Evolutionary conservation across 2,329 filamentous ascomycete species (phyloP), one percentile per base, ranked within the genome.

Genomic region (Byssoonygena ceratinophila): DNA sequence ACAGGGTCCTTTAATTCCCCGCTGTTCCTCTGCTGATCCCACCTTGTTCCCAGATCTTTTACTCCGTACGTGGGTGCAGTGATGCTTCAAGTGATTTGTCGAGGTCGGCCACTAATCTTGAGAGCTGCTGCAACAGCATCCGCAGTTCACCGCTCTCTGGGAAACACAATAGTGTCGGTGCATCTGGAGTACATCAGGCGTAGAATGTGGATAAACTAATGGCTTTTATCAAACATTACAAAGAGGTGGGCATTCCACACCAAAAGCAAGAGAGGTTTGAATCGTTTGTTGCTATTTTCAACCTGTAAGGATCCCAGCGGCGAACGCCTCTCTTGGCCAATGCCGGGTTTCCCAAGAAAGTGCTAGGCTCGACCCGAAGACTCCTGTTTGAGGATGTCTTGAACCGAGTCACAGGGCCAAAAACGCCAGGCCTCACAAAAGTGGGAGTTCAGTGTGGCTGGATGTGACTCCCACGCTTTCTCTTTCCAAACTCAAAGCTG

Each of bases 381-480:
- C 40, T 51, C 49, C 25, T 51, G 49, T 51, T 51, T 51, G 49
- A 51, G 49, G 39, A 45, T 51, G 49, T 51, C 40, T 45, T 45
- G 39, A 20, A 41, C 40, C 39, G 20, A 36, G 23, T 45, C 43
- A 32, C 43, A 45, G n/a, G n/a, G 25, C 25, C 9, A 16, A 29
- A 44, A 20, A 32, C 4, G 27, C 27, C 27, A 32, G 43, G 27
- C 43, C 43, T 45, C n/a, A 31, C 5, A n/a, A 29, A n/a, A n/a
- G n/a, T 29, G 16, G 43, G 3, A 18, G 27, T n/a, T 32, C 32
- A 18, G 43, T 22, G 43, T 31, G 43, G 43, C 27, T 29, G 43
- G 43, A 45, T 32, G 43, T 32, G 43, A 45, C 27, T 2, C 31
- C 6, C 25, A 20, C 16, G 16, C 25, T 45, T 12, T 14, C n/a